A percentile compares a stretch with the other conserved stretches of the same genome.
phyloP scores from a whole-genome alignment of 139 green algal genomes.

The Chlorella sp. region DNA sequence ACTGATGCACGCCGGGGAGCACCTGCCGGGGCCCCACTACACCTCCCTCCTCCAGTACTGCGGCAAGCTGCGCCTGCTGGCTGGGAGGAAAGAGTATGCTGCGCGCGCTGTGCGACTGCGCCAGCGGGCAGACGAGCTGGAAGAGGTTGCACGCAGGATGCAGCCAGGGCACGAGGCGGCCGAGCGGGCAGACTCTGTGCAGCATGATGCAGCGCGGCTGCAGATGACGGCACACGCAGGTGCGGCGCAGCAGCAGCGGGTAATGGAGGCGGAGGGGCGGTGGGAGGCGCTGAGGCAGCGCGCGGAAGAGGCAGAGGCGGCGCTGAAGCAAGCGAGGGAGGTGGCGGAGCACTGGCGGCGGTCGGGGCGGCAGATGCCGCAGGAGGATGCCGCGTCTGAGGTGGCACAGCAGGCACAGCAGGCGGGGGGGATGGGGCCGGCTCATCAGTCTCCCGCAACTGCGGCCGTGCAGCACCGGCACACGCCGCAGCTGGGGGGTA shows the following conservation, averaged over 20 bases:
- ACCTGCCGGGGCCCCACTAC: slow-evolving; percentile 31
- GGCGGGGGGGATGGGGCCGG: too few species aligned
- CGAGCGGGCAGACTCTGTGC: background rate
- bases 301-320: background rate
- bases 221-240: background rate
- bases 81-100: background rate
- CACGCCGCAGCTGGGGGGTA: too few species aligned
- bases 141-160: background rate
- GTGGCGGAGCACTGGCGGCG: too few species aligned
- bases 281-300: too few species aligned
- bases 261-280: too few species aligned
- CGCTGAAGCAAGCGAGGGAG: too few species aligned
- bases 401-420: too few species aligned
- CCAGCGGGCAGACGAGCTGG: background rate
- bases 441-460: too few species aligned
- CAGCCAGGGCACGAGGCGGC: background rate
- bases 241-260: too few species aligned
- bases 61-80: background rate
- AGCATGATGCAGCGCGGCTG: background rate
- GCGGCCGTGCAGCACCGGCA: too few species aligned
- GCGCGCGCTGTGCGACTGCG: background rate
- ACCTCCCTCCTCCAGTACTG: slow-evolving; percentile 8
- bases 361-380: too few species aligned
- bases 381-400: too few species aligned
- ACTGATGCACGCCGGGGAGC: slow-evolving; percentile 50